These are phyloP conservation scores for Neurospora sp. DNA, from an alignment of 2,329 filamentous ascomycete genomes.

Conservation along the genomic window DNA sequence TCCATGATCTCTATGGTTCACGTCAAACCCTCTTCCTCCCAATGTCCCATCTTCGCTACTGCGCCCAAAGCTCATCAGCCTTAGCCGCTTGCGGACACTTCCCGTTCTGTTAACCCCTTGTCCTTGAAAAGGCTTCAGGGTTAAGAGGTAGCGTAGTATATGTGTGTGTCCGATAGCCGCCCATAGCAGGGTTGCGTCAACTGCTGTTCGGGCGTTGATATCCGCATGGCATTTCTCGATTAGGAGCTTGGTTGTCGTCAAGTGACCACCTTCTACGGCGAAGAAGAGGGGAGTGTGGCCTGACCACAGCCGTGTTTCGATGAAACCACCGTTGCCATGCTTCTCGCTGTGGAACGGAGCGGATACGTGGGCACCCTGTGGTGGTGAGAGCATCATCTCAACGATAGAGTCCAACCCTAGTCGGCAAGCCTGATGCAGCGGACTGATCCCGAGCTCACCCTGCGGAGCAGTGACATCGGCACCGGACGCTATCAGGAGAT, in stretches of 20 bases:
- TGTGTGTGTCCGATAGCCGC: constrained; percentile 10
- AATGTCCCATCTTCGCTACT: neutral
- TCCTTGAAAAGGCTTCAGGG: neutral
- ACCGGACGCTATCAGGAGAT: constrained; percentile 12
- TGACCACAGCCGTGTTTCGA: constrained; percentile 16
- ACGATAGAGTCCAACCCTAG: constrained; percentile 19
- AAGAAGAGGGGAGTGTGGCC: constrained; percentile 20
- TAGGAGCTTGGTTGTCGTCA: constrained; percentile 18
- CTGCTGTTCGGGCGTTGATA: constrained; percentile 9
- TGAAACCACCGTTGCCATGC: constrained; percentile 8
- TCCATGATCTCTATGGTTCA: constrained; percentile 16
- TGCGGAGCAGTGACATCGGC: constrained; percentile 12
- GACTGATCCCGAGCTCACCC: constrained; percentile 17
- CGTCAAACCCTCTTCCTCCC: constrained; percentile 8
- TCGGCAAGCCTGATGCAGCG: constrained; percentile 21
- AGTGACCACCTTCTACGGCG: constrained; percentile 18
- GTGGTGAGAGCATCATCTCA: constrained; percentile 15
- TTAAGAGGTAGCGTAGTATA: constrained; percentile 16
- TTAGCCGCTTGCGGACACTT: neutral
- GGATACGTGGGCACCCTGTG: neutral
- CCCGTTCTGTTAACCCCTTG: neutral
- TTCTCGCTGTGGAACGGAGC: neutral
- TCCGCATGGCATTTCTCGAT: constrained; percentile 14
- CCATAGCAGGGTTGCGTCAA: constrained; percentile 16
- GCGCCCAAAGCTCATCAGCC: neutral